Evolutionary conservation across 2,329 filamentous ascomycete genomes (phyloP).

Genomic region (Botrytis medusae): DNA sequence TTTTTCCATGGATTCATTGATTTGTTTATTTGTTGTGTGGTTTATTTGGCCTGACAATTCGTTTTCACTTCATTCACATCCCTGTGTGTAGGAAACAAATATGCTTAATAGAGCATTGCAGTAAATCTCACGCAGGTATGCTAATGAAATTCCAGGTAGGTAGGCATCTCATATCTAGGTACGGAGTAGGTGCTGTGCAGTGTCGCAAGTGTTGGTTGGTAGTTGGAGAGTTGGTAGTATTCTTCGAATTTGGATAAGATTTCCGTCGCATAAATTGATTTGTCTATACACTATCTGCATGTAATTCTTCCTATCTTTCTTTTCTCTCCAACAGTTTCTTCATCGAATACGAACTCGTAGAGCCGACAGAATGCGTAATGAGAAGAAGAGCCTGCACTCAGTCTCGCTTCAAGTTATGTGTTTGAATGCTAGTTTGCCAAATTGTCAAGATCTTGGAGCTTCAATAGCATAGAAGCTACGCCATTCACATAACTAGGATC

Average conservation of each 20-base stretch:
- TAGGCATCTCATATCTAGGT: not conserved
- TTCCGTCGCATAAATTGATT: not conserved
- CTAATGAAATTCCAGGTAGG: not conserved
- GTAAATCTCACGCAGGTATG: not conserved
- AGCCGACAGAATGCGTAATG: not conserved
- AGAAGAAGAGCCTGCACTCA: not conserved
- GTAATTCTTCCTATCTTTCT: rapidly evolving
- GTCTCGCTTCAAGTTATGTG: not conserved
- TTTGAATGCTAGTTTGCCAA: not conserved
- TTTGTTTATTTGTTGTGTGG: not conserved
- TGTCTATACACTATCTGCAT: not conserved
- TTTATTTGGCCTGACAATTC: not conserved
- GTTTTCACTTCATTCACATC: not conserved
- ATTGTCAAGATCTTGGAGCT: not conserved
- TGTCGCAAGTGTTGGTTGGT: not conserved
- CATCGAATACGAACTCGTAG: not conserved
- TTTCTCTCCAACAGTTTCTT: not conserved
- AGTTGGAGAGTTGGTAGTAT: not conserved
- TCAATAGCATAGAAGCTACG: not conserved
- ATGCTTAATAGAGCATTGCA: not conserved
- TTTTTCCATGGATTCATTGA: not conserved
- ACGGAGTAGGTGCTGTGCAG: not conserved
- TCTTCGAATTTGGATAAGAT: not conserved
- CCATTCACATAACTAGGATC: too few relatives aligned
- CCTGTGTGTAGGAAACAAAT: too few relatives aligned